Conservation (phyloP, 1,284 basidiomycete genomes). For the Cryptococcus jaspeensis region DNA sequence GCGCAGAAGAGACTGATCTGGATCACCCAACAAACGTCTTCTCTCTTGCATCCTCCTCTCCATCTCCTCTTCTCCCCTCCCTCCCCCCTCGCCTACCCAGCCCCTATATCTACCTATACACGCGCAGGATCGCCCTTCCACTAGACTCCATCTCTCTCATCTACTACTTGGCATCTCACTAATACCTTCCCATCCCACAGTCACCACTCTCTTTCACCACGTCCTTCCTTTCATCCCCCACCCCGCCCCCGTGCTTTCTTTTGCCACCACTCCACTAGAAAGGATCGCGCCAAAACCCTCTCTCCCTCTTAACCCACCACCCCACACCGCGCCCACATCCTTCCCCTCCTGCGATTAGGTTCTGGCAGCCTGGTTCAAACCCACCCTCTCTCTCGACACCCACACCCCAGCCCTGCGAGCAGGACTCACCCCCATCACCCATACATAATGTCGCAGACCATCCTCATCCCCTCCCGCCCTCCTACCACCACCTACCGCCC, state of each 20-base stretch:
- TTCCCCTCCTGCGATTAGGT: conserved; percentile 2
- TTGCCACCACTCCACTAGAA: no score
- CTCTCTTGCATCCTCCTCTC: background rate
- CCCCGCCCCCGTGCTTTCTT: no score
- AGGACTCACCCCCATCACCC: conserved; percentile 12
- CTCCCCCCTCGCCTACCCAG: no score
- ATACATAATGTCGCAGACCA: conserved; percentile 21
- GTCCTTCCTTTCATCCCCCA: background rate
- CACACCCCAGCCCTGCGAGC: conserved; percentile 3
- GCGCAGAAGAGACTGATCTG: background rate
- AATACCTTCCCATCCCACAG: background rate
- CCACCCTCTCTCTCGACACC: background rate
- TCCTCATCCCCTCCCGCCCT: conserved; percentile 19
- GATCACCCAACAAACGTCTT: background rate
- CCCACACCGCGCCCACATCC: background rate
- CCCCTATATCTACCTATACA: background rate
- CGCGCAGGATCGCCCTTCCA: no score
- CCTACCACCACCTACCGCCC: conserved; percentile 15
- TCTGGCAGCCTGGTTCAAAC: conserved; percentile 3
- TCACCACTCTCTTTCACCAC: background rate
- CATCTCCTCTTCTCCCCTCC: background rate
- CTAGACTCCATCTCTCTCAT: no score
- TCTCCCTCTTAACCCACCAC: no score
- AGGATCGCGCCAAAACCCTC: no score
- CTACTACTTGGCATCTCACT: background rate